phyloP scores from a whole-genome alignment of 2,329 filamentous ascomycete genomes.

The Colletotrichum spinosum region DNA sequence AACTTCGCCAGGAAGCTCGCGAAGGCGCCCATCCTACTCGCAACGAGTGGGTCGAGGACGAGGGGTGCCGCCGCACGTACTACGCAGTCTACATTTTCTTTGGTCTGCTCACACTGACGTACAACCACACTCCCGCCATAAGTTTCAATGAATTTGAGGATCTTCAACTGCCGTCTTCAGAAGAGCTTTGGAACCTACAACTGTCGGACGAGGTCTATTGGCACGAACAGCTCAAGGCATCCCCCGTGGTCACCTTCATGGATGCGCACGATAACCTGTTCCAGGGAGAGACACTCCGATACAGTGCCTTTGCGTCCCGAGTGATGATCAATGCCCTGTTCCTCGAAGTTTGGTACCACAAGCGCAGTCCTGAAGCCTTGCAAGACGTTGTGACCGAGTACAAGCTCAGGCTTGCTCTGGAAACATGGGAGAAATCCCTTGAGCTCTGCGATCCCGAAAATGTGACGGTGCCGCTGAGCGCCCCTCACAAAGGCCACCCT shows the following conservation, averaged over 20 bases:
- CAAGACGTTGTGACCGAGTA: slow-evolving; percentile 99
- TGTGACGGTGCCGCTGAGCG: slow-evolving; percentile 88
- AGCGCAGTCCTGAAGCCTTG: slow-evolving; percentile 95
- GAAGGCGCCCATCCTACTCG: slow-evolving; percentile 80
- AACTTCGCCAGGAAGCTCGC: slow-evolving; percentile 90
- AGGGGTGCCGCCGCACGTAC: slow-evolving; percentile 95
- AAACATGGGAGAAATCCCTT: slow-evolving; percentile 99
- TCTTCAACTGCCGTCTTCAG: slow-evolving; percentile 90
- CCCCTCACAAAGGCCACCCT: slow-evolving; percentile 95
- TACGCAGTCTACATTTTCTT: slow-evolving; percentile 99
- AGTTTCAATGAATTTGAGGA: slow-evolving; percentile 98
- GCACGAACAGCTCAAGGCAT: slow-evolving; percentile 80
- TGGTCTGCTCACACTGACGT: slow-evolving; percentile 91
- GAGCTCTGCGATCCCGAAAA: slow-evolving; percentile 93
- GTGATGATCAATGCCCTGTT: slow-evolving; percentile 99
- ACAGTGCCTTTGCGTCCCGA: slow-evolving; percentile 96
- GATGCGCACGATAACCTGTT: slow-evolving; percentile 96
- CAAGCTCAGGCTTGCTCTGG: slow-evolving; percentile 92
- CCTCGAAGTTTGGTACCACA: slow-evolving; percentile 98
- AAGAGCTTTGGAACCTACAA: slow-evolving; percentile 92
- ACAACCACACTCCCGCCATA: slow-evolving; percentile 98
- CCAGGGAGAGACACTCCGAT: slow-evolving; percentile 89
- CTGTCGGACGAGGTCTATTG: slow-evolving; percentile 83
- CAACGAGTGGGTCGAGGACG: slow-evolving; percentile 95
- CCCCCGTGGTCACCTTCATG: slow-evolving; percentile 86